phyloP scores from a whole-genome alignment of 75 land plant genomes.

The Pseudotsuga menziesii region DNA sequence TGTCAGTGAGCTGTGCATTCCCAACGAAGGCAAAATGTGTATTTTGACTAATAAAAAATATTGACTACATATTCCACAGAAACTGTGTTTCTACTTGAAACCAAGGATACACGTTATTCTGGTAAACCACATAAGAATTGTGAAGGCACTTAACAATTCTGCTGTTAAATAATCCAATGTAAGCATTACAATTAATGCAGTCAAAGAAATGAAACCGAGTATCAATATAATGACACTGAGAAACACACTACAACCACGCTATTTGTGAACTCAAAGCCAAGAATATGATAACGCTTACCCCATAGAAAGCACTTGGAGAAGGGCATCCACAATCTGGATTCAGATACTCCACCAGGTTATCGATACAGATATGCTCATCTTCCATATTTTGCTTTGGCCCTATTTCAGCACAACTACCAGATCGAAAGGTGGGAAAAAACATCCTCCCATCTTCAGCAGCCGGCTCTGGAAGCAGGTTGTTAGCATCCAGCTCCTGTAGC shows the following conservation, averaged over 20 bases:
- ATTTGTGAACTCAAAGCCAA: too few relatives aligned
- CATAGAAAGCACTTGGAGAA: constrained; percentile 26
- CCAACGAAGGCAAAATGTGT: neutral
- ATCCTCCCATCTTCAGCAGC: constrained; percentile 13
- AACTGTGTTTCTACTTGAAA: neutral
- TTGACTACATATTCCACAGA: neutral
- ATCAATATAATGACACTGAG: neutral
- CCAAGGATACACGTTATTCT: neutral
- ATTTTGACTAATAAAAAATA: neutral
- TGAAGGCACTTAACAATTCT: neutral
- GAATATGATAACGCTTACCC: constrained; percentile 8
- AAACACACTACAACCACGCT: too few relatives aligned
- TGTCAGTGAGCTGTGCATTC: too few relatives aligned
- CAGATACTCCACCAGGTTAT: constrained; percentile 40
- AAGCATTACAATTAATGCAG: neutral
- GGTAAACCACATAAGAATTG: neutral
- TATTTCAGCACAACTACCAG: constrained; percentile 57
- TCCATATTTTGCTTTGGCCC: constrained; percentile 50
- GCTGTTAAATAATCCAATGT: neutral
- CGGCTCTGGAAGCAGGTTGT: constrained; percentile 2
- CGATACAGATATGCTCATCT: constrained; percentile 54
- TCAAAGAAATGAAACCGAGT: neutral
- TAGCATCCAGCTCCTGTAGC: constrained; percentile 27
- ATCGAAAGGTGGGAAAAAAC: constrained; percentile 38
- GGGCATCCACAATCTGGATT: constrained; percentile 20